Percentiles rank a stretch among this genome's conserved stretches.
These are phyloP conservation scores for Excoecaria agallocha DNA, from an alignment of 345 rosid genomes.

Conservation along the genomic window DNA sequence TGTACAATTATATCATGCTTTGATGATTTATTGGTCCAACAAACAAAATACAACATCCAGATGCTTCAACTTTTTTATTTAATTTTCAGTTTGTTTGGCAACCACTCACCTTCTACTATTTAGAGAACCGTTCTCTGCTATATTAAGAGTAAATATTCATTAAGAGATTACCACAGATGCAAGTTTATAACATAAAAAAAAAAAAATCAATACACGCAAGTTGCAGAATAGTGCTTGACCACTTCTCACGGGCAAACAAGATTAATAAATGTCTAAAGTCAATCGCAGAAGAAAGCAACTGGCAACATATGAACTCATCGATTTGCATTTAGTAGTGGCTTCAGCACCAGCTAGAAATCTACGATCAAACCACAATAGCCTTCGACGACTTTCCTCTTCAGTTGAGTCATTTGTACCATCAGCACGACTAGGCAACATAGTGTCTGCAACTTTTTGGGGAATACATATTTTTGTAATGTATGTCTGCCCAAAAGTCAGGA, in stretches of 20 bases:
- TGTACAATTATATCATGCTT: no score
- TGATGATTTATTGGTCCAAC: no score
- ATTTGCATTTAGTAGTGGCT: constrained; percentile 39
- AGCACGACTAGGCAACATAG: constrained; percentile 67
- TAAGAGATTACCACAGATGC: not conserved
- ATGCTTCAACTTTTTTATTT: no score
- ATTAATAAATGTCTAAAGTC: not conserved
- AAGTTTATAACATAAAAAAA: not conserved
- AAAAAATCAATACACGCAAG: not conserved
- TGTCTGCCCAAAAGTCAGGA: constrained; percentile 69
- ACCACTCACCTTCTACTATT: not conserved
- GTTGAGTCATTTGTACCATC: constrained; percentile 10
- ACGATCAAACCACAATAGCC: constrained; percentile 54
- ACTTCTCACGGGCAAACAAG: not conserved
- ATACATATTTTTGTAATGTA: constrained; percentile 64
- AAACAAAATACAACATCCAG: no score
- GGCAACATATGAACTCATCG: constrained; percentile 37
- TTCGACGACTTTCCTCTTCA: constrained; percentile 45
- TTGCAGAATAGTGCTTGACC: not conserved
- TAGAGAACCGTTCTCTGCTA: not conserved
- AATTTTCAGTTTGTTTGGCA: no score
- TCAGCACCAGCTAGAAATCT: constrained; percentile 46
- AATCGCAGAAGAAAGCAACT: not conserved
- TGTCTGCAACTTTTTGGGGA: constrained; percentile 48
- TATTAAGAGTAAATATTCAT: not conserved